phyloP scores from a whole-genome alignment of 2,329 filamentous ascomycete species.

The Fusarium secorum region DNA sequence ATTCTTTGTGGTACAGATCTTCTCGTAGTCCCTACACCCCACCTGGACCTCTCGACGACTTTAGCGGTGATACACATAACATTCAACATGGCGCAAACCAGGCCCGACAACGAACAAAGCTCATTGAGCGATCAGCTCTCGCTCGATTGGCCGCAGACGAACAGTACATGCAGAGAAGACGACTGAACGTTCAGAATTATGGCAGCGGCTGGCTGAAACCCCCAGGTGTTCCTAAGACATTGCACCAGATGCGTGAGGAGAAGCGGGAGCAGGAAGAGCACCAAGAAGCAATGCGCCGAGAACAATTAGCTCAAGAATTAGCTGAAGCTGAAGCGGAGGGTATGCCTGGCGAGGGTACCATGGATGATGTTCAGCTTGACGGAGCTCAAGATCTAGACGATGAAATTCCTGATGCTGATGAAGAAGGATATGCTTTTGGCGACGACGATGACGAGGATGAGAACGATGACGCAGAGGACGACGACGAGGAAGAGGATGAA shows the following conservation, averaged over 20 bases:
- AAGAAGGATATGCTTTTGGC: constrained; percentile 60
- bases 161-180: constrained; percentile 76
- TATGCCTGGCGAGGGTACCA: constrained; percentile 55
- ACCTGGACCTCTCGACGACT: constrained; percentile 46
- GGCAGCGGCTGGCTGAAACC: constrained; percentile 91
- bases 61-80: constrained; percentile 40
- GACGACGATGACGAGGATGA: constrained; percentile 54
- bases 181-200: constrained; percentile 83
- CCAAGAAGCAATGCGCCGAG: constrained; percentile 74
- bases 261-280: constrained; percentile 88
- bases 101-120: constrained; percentile 52
- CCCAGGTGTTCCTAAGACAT: constrained; percentile 85
- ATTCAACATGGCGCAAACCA: constrained; percentile 45
- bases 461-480: constrained; percentile 55
- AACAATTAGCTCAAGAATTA: constrained; percentile 76
- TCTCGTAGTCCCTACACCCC: constrained; percentile 59
- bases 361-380: constrained; percentile 65
- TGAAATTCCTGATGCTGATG: constrained; percentile 74
- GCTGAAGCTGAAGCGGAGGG: constrained; percentile 67
- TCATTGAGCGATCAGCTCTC: constrained; percentile 68
- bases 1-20: constrained; percentile 77
- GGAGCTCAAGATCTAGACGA: constrained; percentile 71
- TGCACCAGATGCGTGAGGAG: constrained; percentile 90
- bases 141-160: constrained; percentile 79
- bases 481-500: constrained; percentile 52